Base-by-base conservation (phyloP, 495 filamentous ascomycete species). In the Chaetomium fimeti region DNA sequence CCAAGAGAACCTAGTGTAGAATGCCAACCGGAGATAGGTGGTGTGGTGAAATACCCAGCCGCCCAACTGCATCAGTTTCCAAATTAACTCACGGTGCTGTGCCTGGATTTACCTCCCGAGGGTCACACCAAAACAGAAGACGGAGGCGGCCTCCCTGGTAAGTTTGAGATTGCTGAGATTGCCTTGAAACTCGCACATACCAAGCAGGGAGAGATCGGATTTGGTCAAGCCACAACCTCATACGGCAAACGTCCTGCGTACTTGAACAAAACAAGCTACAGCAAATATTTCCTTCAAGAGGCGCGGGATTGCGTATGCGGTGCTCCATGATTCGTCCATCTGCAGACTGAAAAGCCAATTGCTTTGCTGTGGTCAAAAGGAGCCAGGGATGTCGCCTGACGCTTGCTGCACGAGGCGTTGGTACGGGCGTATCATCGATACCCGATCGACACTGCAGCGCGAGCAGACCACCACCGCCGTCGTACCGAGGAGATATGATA, bases 41-140 rank as follows among this genome's bases (percentile, higher is more conserved):
- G 32, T 36, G 32, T 36, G 32, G 32, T 36, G 40, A 59, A 36
- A 45, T 59, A 59, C 20, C 57, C 43, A n/a, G 24, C 7, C 25
- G 18, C 45, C 8, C 43, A 36, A 36, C 27, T 16, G 45, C 55
- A 58, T 58, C 55, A 58, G 38, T 38, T 54, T 62, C 51, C 48
- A 53, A 28, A 62, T 55, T 54, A 36, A 12, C 36, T n/a, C 49
- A 5, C 51, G 24, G 49, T 27, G 25, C 18, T 36, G 51, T 56
- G 60, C 48, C 49, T 53, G 60, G 45, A 54, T 62, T 45, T 42
- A n/a, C 13, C 8, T 43, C 43, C 38, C 49, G 32, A 49, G 15
- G 7, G 36, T 54, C 36, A 29, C 52, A 55, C 36, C 12, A 36
- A 53, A 54, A 53, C 59, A 61, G 20, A 36, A 5, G 48, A 51